A percentile compares a stretch with the other conserved stretches of the same genome.
phyloP scores from a whole-genome alignment of 768 basidiomycete genomes.

The Tephrocybe sp. region DNA sequence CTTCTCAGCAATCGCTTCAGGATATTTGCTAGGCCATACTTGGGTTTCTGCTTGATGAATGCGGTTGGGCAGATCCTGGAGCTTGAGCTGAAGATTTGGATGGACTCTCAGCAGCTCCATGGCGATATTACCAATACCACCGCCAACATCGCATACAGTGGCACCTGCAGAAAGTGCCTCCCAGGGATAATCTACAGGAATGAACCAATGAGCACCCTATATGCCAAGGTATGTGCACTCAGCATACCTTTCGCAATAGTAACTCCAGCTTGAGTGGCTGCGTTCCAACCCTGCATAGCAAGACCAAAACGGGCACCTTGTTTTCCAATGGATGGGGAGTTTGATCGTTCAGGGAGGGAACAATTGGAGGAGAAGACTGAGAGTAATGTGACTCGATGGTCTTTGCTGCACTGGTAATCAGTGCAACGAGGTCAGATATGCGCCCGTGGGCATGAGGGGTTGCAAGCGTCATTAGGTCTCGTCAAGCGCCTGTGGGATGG shows the following conservation, averaged over 20 bases:
- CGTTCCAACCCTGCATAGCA: conserved; percentile 31
- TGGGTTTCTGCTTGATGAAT: conserved; percentile 29
- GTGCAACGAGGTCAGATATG: conserved; percentile 15
- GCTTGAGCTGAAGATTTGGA: conserved; percentile 32
- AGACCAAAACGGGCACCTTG: conserved; percentile 23
- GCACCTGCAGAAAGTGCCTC: conserved; percentile 22
- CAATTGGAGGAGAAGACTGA: conserved; percentile 1
- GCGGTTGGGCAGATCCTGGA: conserved; percentile 34
- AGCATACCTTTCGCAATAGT: conserved; percentile 22
- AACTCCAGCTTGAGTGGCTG: conserved; percentile 16
- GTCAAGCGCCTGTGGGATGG: conserved; percentile 50
- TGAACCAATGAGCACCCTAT: neutral
- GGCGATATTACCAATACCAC: conserved; percentile 33
- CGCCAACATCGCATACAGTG: conserved; percentile 38
- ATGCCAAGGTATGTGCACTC: neutral
- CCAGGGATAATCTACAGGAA: conserved; percentile 34
- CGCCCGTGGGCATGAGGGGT: neutral
- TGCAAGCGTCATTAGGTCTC: conserved; percentile 12
- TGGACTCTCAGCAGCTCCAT: conserved; percentile 30
- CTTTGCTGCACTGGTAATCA: conserved; percentile 16
- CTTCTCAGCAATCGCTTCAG: conserved; percentile 32
- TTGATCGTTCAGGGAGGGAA: conserved; percentile 22
- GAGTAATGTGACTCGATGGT: conserved; percentile 16
- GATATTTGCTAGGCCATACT: conserved; percentile 31
- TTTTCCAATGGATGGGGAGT: conserved; percentile 21